Base-by-base conservation (phyloP, 1,284 basidiomycete genomes). In the Puccinia coronata region DNA sequence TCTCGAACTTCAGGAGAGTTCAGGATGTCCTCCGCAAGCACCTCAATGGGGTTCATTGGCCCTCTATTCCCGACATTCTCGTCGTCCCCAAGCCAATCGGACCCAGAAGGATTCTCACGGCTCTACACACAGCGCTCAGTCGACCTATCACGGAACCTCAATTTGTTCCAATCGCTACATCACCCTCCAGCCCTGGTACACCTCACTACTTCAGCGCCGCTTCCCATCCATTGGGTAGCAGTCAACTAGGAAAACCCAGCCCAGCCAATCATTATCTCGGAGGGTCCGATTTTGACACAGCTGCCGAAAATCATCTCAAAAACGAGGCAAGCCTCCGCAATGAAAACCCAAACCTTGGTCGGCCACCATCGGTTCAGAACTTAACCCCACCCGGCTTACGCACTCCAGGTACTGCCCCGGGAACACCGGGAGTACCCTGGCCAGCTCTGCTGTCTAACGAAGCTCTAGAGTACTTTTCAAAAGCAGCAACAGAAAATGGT, bases 61-160 rank as follows among this genome's bases (percentile, higher is more conserved):
- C 41, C 31, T 57, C 69, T n/a, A 79, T 79, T 49, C 92, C 95
- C 0, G 95, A 98, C 84, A 90, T 96, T 41, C 92, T 97, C 88
- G 93, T 98, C 83, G 92, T 98, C 39, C 95, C 94, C 5, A 98
- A 98, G 87, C 95, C 95, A 6, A 94, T 93, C 12, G 96, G 96
- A 4, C 95, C 95, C 0, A 90, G 95, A 49, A 90, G 95, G 12
- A 91, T 97, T 83, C 87, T 98, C 82, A 95, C 94, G 8, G 92
- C 95, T 14, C 87, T 98, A 23, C 92, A 95, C 85, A 96, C 93
- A 3, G 92, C 93, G 1, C 88, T 93, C 69, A 92, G 90, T 18
- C 93, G 92, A 83, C 95, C 95, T 0, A 85, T 91, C 16, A 91
- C 98, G 34, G 95, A 97, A 85, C 92, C 95, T 0, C 92, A 92